Percentiles rank a stretch among this genome's conserved stretches.
Evolutionary conservation across 768 basidiomycete species (phyloP).

Genomic region (Boletus speciosus): DNA sequence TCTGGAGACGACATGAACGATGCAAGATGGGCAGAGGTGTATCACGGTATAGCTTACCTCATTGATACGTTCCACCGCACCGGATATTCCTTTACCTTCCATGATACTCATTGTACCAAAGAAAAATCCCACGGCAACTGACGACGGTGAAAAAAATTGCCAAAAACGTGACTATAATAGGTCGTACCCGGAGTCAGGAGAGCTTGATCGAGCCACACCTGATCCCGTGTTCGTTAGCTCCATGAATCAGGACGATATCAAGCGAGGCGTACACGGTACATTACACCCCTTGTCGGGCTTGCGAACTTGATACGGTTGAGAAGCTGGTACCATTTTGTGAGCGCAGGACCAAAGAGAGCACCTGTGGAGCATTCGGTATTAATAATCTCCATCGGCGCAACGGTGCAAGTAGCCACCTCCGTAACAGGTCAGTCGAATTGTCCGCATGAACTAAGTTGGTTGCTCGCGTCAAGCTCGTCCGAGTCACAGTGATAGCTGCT

Average conservation of each 20-base stretch:
- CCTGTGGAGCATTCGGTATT: constrained; percentile 34
- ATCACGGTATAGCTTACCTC: constrained; percentile 23
- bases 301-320: constrained; percentile 70
- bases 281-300: constrained; percentile 52
- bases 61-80: constrained; percentile 46
- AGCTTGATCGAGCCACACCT: constrained; percentile 84
- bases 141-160: constrained; percentile 2
- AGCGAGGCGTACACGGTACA: constrained; percentile 52
- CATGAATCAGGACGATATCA: neutral
- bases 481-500: neutral
- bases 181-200: constrained; percentile 63
- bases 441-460: constrained; percentile 48
- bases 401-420: constrained; percentile 47
- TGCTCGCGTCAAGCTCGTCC: neutral
- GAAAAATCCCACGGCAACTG: constrained; percentile 49
- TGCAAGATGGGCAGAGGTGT: neutral
- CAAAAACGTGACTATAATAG: constrained; percentile 2
- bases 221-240: constrained; percentile 3
- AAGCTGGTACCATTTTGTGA: constrained; percentile 80
- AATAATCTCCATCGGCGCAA: neutral
- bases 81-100: constrained; percentile 64
- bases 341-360: constrained; percentile 71
- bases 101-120: constrained; percentile 77
- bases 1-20: constrained; percentile 36
- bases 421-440: constrained; percentile 65